These are phyloP conservation scores for Mycena albidolilacea DNA, from an alignment of 768 basidiomycete species.

Conservation along the genomic window DNA sequence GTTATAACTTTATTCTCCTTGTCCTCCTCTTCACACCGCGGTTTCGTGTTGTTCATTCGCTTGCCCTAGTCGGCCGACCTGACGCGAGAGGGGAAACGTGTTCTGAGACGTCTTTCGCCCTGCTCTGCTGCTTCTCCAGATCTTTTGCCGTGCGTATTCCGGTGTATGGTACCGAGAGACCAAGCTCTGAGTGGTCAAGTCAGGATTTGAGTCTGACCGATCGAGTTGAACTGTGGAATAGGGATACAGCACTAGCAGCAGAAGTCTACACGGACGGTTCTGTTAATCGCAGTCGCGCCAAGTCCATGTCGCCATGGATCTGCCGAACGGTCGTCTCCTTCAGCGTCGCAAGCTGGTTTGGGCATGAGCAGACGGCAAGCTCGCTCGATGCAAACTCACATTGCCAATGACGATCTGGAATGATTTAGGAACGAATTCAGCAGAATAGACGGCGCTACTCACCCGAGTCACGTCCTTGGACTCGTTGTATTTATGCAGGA, in stretches of 20 bases:
- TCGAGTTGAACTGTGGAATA: background rate
- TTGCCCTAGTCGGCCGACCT: no score
- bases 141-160: constrained; percentile 53
- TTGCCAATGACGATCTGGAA: constrained; percentile 83
- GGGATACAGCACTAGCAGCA: background rate
- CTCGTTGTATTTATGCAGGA: constrained; percentile 85
- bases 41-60: no score
- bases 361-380: background rate
- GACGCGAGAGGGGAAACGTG: no score
- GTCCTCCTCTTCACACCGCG: no score
- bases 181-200: constrained; percentile 7
- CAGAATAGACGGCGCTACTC: constrained; percentile 15
- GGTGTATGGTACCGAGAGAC: constrained; percentile 64
- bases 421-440: constrained; percentile 1
- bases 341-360: constrained; percentile 75
- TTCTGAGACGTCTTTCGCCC: no score
- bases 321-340: constrained; percentile 80
- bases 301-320: constrained; percentile 80
- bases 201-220: constrained; percentile 39
- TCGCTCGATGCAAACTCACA: constrained; percentile 53
- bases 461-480: constrained; percentile 89
- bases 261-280: background rate
- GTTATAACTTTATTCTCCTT: no score
- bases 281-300: constrained; percentile 55
- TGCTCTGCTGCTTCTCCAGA: no score